Evolutionary conservation across 495 filamentous ascomycete genomes (phyloP).

Genomic region (Acidomyces sp.): DNA sequence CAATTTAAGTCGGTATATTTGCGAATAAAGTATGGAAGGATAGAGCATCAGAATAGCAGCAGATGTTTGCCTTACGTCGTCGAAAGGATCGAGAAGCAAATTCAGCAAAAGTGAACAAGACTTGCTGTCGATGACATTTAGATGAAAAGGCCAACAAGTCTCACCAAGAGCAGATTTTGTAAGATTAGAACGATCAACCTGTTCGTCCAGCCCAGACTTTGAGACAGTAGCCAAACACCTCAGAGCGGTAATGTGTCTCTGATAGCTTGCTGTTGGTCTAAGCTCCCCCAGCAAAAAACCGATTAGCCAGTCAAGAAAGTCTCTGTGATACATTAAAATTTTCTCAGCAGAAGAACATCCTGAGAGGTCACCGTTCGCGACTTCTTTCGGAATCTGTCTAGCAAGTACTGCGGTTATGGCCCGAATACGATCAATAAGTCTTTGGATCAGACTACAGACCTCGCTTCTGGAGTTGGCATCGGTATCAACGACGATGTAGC

Average conservation of each 20-base stretch:
- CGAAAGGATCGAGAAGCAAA: constrained; percentile 74
- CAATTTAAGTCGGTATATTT: background rate
- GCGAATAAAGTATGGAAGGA: background rate
- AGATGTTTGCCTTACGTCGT: constrained; percentile 68
- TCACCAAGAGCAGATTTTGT: constrained; percentile 28
- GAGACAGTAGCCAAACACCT: constrained; percentile 51
- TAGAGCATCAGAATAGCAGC: constrained; percentile 36
- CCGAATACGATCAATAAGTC: constrained; percentile 35
- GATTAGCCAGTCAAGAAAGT: constrained; percentile 57
- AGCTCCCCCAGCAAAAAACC: constrained; percentile 59
- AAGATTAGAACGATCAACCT: constrained; percentile 14
- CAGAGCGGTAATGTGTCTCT: constrained; percentile 69
- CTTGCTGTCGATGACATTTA: constrained; percentile 42
- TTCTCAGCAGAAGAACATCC: no score
- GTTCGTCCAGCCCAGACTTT: constrained; percentile 38
- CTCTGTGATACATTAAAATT: constrained; percentile 29
- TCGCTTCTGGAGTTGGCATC: constrained; percentile 73
- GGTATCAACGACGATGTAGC: constrained; percentile 63
- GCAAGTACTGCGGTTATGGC: constrained; percentile 19
- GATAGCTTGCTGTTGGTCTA: constrained; percentile 64
- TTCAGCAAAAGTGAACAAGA: constrained; percentile 50
- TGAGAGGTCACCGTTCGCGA: no score
- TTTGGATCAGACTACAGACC: constrained; percentile 54
- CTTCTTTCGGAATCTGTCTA: constrained; percentile 6
- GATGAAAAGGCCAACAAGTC: constrained; percentile 37